Evolutionary conservation across 163 green algal genomes (phyloP).

Genomic region (Scenedesmus sp.): DNA sequence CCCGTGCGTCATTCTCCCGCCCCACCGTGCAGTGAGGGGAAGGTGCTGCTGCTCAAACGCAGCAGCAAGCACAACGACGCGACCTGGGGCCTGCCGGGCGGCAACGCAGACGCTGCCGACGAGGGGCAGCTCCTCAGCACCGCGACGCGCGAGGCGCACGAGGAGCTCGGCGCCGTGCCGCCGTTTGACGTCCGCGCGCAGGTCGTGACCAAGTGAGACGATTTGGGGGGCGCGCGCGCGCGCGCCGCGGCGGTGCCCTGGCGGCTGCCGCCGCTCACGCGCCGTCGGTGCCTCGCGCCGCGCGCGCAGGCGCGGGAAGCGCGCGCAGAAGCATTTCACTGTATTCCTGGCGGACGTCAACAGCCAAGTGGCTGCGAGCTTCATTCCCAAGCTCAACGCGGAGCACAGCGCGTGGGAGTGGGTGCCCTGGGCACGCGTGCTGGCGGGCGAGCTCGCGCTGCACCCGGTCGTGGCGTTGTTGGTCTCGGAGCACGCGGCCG

Average conservation of each 20-base stretch:
- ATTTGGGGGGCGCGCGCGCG: background rate
- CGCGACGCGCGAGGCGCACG: slow-evolving; percentile 68
- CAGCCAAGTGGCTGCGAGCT: slow-evolving; percentile 32
- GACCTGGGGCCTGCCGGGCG: slow-evolving; percentile 74
- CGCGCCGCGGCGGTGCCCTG: background rate
- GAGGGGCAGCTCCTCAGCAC: slow-evolving; percentile 67
- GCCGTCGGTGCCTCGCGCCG: background rate
- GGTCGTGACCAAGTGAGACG: slow-evolving; percentile 62
- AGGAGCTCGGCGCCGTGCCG: slow-evolving; percentile 73
- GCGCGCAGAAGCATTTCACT: slow-evolving; percentile 79
- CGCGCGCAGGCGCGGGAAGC: slow-evolving; percentile 71
- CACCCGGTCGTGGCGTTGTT: slow-evolving; percentile 19
- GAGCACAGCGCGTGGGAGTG: slow-evolving; percentile 73
- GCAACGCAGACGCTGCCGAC: slow-evolving; percentile 67
- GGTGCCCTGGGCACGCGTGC: slow-evolving; percentile 42
- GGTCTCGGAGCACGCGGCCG: background rate
- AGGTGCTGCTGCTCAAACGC: slow-evolving; percentile 55
- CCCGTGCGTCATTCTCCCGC: background rate
- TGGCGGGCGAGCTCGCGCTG: background rate
- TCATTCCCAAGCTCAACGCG: slow-evolving; percentile 67
- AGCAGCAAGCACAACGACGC: slow-evolving; percentile 65
- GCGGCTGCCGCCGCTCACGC: background rate
- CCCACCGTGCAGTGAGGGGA: background rate
- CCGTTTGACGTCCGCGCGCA: slow-evolving; percentile 48
- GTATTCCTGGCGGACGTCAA: slow-evolving; percentile 69